Evolutionary conservation across 116 monocot genomes (phyloP), one percentile per base, ranked within the genome.

Genomic region (Phalaenopsis hybrid): DNA sequence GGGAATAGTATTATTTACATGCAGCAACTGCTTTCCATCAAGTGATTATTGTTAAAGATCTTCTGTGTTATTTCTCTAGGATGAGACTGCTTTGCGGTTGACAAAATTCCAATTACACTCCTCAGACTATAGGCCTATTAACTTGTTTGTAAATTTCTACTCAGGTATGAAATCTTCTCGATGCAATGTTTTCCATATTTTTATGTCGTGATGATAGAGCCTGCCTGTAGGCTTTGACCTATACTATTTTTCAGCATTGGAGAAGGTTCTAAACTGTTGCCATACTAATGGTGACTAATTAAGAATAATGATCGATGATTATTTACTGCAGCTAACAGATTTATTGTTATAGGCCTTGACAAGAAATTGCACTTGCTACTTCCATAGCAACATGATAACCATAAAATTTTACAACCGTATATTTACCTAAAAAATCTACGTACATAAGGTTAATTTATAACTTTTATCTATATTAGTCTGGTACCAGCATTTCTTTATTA

Each of bases 131-230:
- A 89, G 97, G 21, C 91, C 94, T 8, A 94, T 97, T 82, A 97
- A 94, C 72, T 83, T 97, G 51, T 94, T 97, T 87, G 88, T 97
- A 34, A 93, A 94, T 67, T 97, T 97, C 75, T 97, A 94, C 82
- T 97, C 94, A 74, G 88, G 97, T 97, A 90, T 70, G 31, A 25
- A 68, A 45, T 61, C 33, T 70, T 25, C 51, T 75, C 8, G 20
- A 46, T 74, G 41, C 41, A 41, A 17, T 74, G 5, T 74, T 44
- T 75, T 46, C 8, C 13, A 73, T 23, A 73, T 37, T 73, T 33
- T 33, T 31, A 37, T 73, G 0, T 16, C 73, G 37, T 33, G 31
- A 41, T 73, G 31, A 41, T 73, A 4, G 33, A 31, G 37, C 73
- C 31, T 73, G 13, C 73, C 6, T 15, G 73, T 2, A 37, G 37